These are phyloP conservation scores for Rhinocladiella mackenziei DNA, from an alignment of 2,329 filamentous ascomycete genomes.

Conservation along the genomic window DNA sequence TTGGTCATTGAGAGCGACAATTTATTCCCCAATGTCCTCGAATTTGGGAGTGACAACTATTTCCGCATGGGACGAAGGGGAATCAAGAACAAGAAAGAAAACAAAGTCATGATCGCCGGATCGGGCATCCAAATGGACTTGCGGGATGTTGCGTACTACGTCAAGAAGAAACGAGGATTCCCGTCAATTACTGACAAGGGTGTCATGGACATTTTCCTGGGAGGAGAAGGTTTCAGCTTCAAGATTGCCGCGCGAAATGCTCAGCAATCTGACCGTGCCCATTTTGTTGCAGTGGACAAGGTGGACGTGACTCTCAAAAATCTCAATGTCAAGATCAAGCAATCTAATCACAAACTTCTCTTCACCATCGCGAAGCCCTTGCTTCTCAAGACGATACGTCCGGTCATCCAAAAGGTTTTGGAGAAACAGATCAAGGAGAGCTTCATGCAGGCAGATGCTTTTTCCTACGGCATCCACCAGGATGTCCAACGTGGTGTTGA, in stretches of 20 bases:
- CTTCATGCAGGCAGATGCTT: constrained; percentile 68
- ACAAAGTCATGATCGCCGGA: constrained; percentile 78
- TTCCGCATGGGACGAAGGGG: constrained; percentile 92
- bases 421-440: constrained; percentile 86
- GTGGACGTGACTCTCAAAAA: constrained; percentile 77
- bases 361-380: constrained; percentile 84
- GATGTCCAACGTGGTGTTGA: constrained; percentile 72
- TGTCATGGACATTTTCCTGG: constrained; percentile 81
- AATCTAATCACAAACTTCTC: constrained; percentile 91
- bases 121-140: constrained; percentile 92
- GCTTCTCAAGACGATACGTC: constrained; percentile 76
- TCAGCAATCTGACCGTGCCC: constrained; percentile 67
- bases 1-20: constrained; percentile 94
- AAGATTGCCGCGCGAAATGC: constrained; percentile 83
- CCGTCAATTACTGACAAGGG: constrained; percentile 82
- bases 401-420: constrained; percentile 77
- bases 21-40: constrained; percentile 85
- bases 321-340: constrained; percentile 82
- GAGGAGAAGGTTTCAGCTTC: constrained; percentile 84
- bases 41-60: constrained; percentile 88
- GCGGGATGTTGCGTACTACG: constrained; percentile 81
- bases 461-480: constrained; percentile 72
- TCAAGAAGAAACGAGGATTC: constrained; percentile 93
- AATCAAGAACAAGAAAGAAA: constrained; percentile 73
- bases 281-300: constrained; percentile 94